Percentiles rank a stretch among this genome's conserved stretches.
These are phyloP conservation scores for Heterotrichella gracilis DNA, from an alignment of 352 stramenopile species.

Conservation along the genomic window DNA sequence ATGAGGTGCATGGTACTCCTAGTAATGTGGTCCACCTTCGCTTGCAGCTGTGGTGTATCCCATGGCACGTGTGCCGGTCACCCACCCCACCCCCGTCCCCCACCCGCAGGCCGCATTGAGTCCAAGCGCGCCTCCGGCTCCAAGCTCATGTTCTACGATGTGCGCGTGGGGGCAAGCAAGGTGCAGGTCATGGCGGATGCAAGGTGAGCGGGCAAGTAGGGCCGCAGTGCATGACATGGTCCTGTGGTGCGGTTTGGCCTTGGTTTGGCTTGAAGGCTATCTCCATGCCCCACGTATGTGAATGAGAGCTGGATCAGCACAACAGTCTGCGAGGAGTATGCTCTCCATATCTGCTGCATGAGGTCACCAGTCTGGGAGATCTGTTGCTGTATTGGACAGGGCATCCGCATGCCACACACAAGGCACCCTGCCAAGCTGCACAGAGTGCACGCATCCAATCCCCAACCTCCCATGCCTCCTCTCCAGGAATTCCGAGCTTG, in stretches of 20 bases:
- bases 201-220: not conserved
- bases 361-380: too few relatives aligned
- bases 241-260: not conserved
- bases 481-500: conserved; percentile 25
- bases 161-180: conserved; percentile 60
- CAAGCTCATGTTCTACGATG: conserved; percentile 90
- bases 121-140: conserved; percentile 64
- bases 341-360: too few relatives aligned
- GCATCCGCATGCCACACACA: not conserved
- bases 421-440: not conserved
- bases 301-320: conserved; percentile 15
- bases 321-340: conserved; percentile 13
- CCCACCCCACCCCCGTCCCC: too few relatives aligned
- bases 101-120: conserved; percentile 66
- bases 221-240: not conserved
- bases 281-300: not conserved
- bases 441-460: not conserved
- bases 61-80: too few relatives aligned
- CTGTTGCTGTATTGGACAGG: too few relatives aligned
- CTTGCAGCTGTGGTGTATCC: too few relatives aligned
- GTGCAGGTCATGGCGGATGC: conserved; percentile 77
- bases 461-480: not conserved
- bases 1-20: too few relatives aligned
- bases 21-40: too few relatives aligned
- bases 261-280: not conserved